A percentile compares a stretch with the other conserved stretches of the same genome.
Evolutionary conservation across 2,329 filamentous ascomycete genomes (phyloP).

Genomic region (Trichoderma brevicompactum): DNA sequence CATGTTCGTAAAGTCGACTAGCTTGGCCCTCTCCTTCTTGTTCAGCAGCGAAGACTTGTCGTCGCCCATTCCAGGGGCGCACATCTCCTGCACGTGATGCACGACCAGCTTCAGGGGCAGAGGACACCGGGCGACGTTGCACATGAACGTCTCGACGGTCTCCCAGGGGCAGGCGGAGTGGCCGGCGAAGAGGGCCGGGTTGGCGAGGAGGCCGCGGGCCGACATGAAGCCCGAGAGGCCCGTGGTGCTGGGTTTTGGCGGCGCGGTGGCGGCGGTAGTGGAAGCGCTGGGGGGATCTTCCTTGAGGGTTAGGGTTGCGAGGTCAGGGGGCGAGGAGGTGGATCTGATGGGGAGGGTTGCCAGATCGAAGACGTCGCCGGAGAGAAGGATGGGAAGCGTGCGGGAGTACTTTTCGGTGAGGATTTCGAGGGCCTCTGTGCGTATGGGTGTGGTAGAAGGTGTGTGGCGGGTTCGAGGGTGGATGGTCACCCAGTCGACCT

Average conservation of each 20-base stretch:
- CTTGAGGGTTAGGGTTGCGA: conserved; percentile 39
- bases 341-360: conserved; percentile 51
- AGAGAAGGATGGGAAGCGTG: conserved; percentile 66
- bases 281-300: conserved; percentile 16
- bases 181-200: conserved; percentile 68
- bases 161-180: conserved; percentile 62
- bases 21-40: conserved; percentile 58
- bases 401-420: conserved; percentile 57
- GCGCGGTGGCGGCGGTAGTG: background rate
- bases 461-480: conserved; percentile 68
- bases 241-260: conserved; percentile 47
- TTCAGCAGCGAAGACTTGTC: conserved; percentile 58
- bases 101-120: conserved; percentile 66
- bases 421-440: conserved; percentile 62
- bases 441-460: conserved; percentile 64
- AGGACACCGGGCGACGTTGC: conserved; percentile 59
- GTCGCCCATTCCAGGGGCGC: conserved; percentile 58
- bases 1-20: conserved; percentile 58
- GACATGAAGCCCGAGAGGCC: conserved; percentile 69
- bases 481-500: conserved; percentile 71
- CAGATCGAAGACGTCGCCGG: conserved; percentile 70
- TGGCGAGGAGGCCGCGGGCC: conserved; percentile 68
- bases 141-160: conserved; percentile 66
- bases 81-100: conserved; percentile 72
- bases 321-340: conserved; percentile 37